Evolutionary conservation across 2,329 filamentous ascomycete species (phyloP).

Genomic region (Paradendryphiella salina): DNA sequence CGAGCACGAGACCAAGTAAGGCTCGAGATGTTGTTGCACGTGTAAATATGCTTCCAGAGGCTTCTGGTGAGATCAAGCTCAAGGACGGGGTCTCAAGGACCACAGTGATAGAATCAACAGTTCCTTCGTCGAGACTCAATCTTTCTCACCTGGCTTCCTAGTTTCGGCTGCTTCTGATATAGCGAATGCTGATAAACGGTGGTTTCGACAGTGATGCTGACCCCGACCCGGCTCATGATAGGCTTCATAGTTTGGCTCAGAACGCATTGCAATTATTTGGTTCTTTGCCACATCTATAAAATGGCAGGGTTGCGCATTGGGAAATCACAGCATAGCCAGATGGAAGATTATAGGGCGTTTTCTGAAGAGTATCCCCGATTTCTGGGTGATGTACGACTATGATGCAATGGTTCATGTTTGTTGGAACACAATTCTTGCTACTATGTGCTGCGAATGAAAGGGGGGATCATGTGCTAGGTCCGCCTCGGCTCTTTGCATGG

Average conservation of each 20-base stretch:
- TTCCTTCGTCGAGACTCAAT: background rate
- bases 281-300: background rate
- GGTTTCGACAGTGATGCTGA: background rate
- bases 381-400: too few relatives aligned
- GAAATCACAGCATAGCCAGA: too few relatives aligned
- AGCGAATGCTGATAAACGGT: background rate
- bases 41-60: slow-evolving; percentile 22
- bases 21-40: background rate
- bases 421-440: too few relatives aligned
- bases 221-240: background rate
- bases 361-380: too few relatives aligned
- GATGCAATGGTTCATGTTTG: too few relatives aligned
- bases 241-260: background rate
- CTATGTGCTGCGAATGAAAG: too few relatives aligned
- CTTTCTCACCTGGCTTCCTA: slow-evolving; percentile 4
- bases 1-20: slow-evolving; percentile 61
- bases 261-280: background rate
- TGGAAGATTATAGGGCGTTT: too few relatives aligned
- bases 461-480: too few relatives aligned
- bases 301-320: background rate
- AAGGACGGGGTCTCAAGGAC: too few relatives aligned
- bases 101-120: too few relatives aligned
- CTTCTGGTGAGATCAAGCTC: background rate
- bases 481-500: background rate
- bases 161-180: background rate